Evolutionary conservation across 2,329 filamentous ascomycete species (phyloP).

Genomic region (Trichoderma semiorbis): DNA sequence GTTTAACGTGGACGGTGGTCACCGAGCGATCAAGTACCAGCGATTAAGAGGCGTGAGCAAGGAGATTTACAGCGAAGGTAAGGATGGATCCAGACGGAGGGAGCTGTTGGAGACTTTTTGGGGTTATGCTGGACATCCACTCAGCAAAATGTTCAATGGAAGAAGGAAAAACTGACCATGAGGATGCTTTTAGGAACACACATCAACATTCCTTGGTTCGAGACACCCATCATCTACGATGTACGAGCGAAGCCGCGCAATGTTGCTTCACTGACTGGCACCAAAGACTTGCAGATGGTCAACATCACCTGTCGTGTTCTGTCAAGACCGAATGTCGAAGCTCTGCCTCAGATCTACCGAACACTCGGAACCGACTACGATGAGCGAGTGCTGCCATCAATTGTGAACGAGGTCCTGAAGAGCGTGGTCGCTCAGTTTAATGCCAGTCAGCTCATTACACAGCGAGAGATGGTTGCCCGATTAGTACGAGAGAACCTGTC

Average conservation of each 20-base stretch:
- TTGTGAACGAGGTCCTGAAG: conserved; percentile 98
- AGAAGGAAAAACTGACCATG: conserved; percentile 19
- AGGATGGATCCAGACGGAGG: neutral
- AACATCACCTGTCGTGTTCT: conserved; percentile 99
- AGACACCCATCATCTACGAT: conserved; percentile 94
- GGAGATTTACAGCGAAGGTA: conserved; percentile 94
- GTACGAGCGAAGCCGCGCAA: conserved; percentile 97
- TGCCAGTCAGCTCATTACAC: conserved; percentile 94
- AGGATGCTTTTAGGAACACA: conserved; percentile 68
- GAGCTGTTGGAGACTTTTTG: neutral
- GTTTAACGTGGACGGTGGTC: conserved; percentile 92
- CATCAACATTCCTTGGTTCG: conserved; percentile 92
- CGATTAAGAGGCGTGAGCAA: conserved; percentile 88
- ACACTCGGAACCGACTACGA: conserved; percentile 95
- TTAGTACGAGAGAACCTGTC: conserved; percentile 92
- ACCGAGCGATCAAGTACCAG: conserved; percentile 97
- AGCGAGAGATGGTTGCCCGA: conserved; percentile 92
- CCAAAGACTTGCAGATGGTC: conserved; percentile 99
- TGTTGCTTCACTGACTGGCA: conserved; percentile 93
- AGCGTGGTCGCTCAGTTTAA: conserved; percentile 99
- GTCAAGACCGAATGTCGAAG: conserved; percentile 80
- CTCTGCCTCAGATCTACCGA: conserved; percentile 93
- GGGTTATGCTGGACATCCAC: neutral
- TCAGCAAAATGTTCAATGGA: neutral
- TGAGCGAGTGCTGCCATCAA: conserved; percentile 92